These are phyloP conservation scores for Butyriboletus loyo DNA, from an alignment of 768 basidiomycete species.

Conservation along the genomic window DNA sequence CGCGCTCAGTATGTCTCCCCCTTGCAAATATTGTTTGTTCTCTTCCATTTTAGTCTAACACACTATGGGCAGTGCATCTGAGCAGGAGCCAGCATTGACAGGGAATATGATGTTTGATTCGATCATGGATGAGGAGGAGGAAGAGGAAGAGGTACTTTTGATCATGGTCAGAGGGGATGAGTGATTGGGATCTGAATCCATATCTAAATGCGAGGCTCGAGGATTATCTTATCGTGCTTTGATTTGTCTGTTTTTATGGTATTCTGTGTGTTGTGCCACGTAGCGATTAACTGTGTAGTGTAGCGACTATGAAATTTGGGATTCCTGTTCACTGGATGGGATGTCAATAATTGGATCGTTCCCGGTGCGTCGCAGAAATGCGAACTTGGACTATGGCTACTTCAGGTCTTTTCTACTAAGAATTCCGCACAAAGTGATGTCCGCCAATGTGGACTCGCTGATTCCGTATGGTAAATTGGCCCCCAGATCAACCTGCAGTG, in stretches of 20 bases:
- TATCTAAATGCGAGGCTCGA: not conserved
- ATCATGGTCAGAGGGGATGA: not conserved
- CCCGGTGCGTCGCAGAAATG: too few species aligned
- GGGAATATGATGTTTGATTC: constrained; percentile 39
- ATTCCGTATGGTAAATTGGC: too few species aligned
- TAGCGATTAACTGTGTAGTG: too few species aligned
- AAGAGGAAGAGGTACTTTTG: not conserved
- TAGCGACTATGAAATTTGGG: too few species aligned
- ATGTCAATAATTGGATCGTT: too few species aligned
- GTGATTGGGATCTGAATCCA: not conserved
- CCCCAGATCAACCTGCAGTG: too few species aligned
- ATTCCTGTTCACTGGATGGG: too few species aligned
- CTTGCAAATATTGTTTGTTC: not conserved
- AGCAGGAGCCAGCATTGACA: constrained; percentile 4
- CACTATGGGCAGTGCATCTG: constrained; percentile 1
- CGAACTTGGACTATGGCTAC: too few species aligned
- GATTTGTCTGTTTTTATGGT: not conserved
- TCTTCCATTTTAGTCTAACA: not conserved
- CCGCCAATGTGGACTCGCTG: too few species aligned
- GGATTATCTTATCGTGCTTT: not conserved
- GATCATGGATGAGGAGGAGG: constrained; percentile 54
- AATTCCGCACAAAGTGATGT: too few species aligned
- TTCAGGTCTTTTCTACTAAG: too few species aligned
- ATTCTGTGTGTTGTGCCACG: too few species aligned
- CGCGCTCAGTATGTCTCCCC: constrained; percentile 9